These are phyloP conservation scores for Pythium plurisporium DNA, from an alignment of 352 stramenopile genomes.

Conservation along the genomic window DNA sequence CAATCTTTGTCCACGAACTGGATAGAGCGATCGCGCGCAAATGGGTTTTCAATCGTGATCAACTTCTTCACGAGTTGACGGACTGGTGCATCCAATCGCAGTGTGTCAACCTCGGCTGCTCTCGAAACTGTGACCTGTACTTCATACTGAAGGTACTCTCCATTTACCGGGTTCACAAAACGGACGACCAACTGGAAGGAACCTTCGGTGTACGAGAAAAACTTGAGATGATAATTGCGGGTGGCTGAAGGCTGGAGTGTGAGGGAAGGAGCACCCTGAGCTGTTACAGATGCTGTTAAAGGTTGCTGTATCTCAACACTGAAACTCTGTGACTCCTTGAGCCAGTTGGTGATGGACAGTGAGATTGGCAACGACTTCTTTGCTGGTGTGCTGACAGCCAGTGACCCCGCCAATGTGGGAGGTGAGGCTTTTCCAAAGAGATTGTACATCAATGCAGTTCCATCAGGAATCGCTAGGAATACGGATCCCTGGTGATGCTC, in stretches of 20 bases:
- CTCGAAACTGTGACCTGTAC: conserved; percentile 50
- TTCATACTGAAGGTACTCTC: conserved; percentile 83
- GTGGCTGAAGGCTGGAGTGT: conserved; percentile 50
- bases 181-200: conserved; percentile 43
- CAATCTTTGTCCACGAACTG: conserved; percentile 61
- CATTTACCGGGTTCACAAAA: conserved; percentile 77
- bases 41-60: conserved; percentile 90
- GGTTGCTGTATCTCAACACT: conserved; percentile 59
- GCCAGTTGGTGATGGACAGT: conserved; percentile 86
- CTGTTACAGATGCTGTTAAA: conserved; percentile 37
- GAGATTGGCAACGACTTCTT: conserved; percentile 75
- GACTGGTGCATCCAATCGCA: conserved; percentile 82
- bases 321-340: conserved; percentile 73
- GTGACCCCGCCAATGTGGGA: conserved; percentile 34
- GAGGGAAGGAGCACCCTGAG: conserved; percentile 66
- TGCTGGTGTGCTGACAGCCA: conserved; percentile 55
- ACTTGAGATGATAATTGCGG: conserved; percentile 82
- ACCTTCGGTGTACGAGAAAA: conserved; percentile 87
- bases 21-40: conserved; percentile 42
- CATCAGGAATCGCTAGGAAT: conserved; percentile 90
- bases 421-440: conserved; percentile 67
- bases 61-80: conserved; percentile 74
- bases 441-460: conserved; percentile 85
- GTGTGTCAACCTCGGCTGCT: conserved; percentile 64
- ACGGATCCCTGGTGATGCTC: conserved; percentile 72